Conservation (phyloP, 2,329 filamentous ascomycete genomes). For the Phialophora verrucosa region DNA sequence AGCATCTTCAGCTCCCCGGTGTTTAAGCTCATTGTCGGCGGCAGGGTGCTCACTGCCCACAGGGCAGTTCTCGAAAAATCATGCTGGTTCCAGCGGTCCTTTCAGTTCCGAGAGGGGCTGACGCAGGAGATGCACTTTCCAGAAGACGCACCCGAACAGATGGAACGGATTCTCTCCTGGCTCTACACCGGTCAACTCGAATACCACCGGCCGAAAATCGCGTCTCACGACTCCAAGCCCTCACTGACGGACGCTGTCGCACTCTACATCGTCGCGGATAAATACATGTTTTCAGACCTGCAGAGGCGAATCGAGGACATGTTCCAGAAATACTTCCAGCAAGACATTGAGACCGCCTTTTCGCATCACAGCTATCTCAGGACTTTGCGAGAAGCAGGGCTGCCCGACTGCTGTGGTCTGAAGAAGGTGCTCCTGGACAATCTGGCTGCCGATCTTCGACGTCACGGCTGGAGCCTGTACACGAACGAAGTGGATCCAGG, state of each 20-base stretch:
- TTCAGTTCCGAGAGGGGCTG: neutral
- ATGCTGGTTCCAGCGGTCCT: neutral
- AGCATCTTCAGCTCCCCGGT: slow-evolving; percentile 5
- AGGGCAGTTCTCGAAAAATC: slow-evolving; percentile 4
- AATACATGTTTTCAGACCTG: neutral
- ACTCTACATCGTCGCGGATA: slow-evolving; percentile 2
- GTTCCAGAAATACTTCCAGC: neutral
- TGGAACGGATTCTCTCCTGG: neutral
- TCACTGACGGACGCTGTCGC: neutral
- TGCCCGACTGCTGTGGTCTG: neutral
- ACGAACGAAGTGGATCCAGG: neutral
- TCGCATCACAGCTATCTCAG: neutral
- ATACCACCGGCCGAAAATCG: neutral
- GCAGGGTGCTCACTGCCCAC: slow-evolving; percentile 7
- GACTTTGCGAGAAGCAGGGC: neutral
- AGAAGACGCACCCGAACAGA: neutral
- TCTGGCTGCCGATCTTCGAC: neutral
- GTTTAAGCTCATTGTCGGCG: slow-evolving; percentile 11
- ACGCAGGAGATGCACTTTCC: neutral
- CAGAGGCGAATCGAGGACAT: neutral
- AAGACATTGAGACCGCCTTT: slow-evolving; percentile 2
- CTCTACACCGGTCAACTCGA: slow-evolving; percentile 4
- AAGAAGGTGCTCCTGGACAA: neutral
- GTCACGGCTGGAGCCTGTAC: slow-evolving; percentile 1
- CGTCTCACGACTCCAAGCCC: neutral